Evolutionary conservation across 2,329 filamentous ascomycete genomes (phyloP).

Genomic region (Xylariaceae sp.): DNA sequence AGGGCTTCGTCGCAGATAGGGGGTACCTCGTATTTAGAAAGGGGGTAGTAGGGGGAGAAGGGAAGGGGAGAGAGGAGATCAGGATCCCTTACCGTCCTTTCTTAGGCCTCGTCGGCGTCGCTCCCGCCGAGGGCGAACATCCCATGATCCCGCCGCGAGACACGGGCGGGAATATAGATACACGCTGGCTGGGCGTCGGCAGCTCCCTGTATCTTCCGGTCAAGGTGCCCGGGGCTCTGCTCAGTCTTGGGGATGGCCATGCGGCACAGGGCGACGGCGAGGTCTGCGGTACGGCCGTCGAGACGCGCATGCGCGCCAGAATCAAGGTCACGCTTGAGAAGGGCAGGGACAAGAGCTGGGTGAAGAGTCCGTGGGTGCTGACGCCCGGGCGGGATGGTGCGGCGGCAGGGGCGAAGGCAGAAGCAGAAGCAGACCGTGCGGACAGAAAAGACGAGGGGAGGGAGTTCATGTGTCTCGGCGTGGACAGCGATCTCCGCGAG

Average conservation of each 20-base stretch:
- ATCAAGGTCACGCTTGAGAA: conserved; percentile 53
- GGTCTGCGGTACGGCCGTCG: conserved; percentile 63
- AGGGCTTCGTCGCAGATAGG: conserved; percentile 42
- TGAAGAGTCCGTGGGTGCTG: conserved; percentile 55
- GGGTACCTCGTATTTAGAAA: conserved; percentile 49
- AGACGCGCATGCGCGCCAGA: conserved; percentile 57
- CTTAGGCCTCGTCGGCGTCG: conserved; percentile 58
- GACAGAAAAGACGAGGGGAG: conserved; percentile 36
- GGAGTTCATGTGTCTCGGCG: conserved; percentile 54
- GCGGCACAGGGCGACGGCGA: conserved; percentile 18
- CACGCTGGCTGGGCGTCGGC: conserved; percentile 54
- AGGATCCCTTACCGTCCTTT: conserved; percentile 57
- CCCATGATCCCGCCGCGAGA: conserved; percentile 57
- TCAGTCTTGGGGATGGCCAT: conserved; percentile 61
- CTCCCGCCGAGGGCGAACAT: conserved; percentile 52
- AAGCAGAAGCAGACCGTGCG: conserved; percentile 35
- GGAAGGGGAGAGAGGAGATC: conserved; percentile 47
- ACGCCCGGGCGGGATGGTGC: conserved; percentile 31
- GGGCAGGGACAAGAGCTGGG: conserved; percentile 50
- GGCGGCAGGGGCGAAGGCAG: conserved; percentile 33
- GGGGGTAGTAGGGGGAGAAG: background rate
- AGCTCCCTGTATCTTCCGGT: conserved; percentile 47
- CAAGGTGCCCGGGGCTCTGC: conserved; percentile 54
- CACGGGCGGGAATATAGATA: conserved; percentile 62
- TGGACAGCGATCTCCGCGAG: conserved; percentile 53